A percentile compares a stretch with the other conserved stretches of the same genome.
phyloP scores from a whole-genome alignment of 2,329 filamentous ascomycete species.

The Pestalotiopsis sp. region DNA sequence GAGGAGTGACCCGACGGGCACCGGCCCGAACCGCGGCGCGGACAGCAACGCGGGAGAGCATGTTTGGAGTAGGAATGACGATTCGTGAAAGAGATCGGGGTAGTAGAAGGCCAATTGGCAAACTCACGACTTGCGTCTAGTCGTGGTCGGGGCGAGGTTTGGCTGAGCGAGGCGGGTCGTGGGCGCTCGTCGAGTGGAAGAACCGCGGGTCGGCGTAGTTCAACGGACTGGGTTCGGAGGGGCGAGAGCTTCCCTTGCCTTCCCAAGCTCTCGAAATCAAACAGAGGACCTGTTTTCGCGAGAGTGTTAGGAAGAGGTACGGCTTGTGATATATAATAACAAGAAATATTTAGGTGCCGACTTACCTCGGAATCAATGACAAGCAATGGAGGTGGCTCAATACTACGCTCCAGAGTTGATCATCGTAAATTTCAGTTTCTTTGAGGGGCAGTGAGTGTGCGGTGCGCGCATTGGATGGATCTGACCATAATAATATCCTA shows the following conservation, averaged over 20 bases:
- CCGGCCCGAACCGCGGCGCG: conserved; percentile 32
- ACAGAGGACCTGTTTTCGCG: background rate
- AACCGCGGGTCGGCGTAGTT: conserved; percentile 2
- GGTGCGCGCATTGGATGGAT: background rate
- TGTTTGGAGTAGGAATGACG: conserved; percentile 13
- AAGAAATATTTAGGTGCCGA: too few species aligned
- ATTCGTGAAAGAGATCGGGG: too few species aligned
- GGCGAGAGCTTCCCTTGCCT: conserved; percentile 11
- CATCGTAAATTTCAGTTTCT: conserved; percentile 9
- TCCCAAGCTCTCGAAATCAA: conserved; percentile 11
- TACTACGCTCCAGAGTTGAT: background rate
- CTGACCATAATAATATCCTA: background rate
- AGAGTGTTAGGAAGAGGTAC: background rate
- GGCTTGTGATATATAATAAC: background rate
- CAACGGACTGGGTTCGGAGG: conserved; percentile 7
- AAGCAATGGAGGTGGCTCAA: background rate
- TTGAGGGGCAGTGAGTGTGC: conserved; percentile 5
- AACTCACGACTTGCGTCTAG: background rate
- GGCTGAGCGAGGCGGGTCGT: background rate
- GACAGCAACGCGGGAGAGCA: conserved; percentile 29
- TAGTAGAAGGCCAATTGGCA: background rate
- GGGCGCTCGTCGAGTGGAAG: background rate
- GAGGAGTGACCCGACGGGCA: conserved; percentile 28
- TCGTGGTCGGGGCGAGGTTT: background rate
- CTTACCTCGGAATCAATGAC: conserved; percentile 7